A percentile compares a stretch with the other conserved stretches of the same genome.
phyloP scores from a whole-genome alignment of 2,329 filamentous ascomycete genomes.

The Beauveria sp. region DNA sequence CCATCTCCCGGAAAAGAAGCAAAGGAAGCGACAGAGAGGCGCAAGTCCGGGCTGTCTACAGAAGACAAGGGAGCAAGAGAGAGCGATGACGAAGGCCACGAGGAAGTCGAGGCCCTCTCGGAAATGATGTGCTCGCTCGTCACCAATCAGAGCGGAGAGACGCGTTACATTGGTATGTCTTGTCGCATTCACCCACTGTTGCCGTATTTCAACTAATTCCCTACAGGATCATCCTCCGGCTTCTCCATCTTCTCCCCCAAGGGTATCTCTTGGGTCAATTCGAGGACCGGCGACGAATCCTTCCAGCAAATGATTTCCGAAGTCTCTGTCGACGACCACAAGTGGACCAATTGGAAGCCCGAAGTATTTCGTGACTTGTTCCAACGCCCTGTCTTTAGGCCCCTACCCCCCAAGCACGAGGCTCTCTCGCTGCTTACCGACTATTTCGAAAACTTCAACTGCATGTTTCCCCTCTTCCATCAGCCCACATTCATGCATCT shows the following conservation, averaged over 20 bases:
- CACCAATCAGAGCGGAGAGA: slow-evolving; percentile 90
- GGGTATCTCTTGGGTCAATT: slow-evolving; percentile 96
- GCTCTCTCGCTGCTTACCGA: slow-evolving; percentile 82
- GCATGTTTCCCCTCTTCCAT: slow-evolving; percentile 95
- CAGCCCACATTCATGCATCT: slow-evolving; percentile 98
- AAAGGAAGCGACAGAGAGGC: slow-evolving; percentile 24
- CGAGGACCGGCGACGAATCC: slow-evolving; percentile 90
- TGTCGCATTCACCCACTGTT: background rate
- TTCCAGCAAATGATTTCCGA: slow-evolving; percentile 93
- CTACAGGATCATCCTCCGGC: slow-evolving; percentile 83
- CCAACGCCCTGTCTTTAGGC: slow-evolving; percentile 73
- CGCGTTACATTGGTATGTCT: slow-evolving; percentile 78
- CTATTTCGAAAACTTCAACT: slow-evolving; percentile 98
- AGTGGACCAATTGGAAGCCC: slow-evolving; percentile 97
- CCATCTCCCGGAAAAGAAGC: slow-evolving; percentile 39
- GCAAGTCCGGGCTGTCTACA: slow-evolving; percentile 20
- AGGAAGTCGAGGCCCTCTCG: slow-evolving; percentile 73
- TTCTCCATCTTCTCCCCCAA: slow-evolving; percentile 99
- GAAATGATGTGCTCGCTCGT: slow-evolving; percentile 99
- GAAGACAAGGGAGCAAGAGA: slow-evolving; percentile 13
- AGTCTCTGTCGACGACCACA: slow-evolving; percentile 86
- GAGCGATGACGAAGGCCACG: slow-evolving; percentile 27
- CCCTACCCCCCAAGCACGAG: slow-evolving; percentile 78
- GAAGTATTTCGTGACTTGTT: slow-evolving; percentile 94
- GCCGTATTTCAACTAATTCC: slow-evolving; percentile 10